These are phyloP conservation scores for Xylaria sp. DNA, from an alignment of 2,329 filamentous ascomycete genomes.

Conservation along the genomic window DNA sequence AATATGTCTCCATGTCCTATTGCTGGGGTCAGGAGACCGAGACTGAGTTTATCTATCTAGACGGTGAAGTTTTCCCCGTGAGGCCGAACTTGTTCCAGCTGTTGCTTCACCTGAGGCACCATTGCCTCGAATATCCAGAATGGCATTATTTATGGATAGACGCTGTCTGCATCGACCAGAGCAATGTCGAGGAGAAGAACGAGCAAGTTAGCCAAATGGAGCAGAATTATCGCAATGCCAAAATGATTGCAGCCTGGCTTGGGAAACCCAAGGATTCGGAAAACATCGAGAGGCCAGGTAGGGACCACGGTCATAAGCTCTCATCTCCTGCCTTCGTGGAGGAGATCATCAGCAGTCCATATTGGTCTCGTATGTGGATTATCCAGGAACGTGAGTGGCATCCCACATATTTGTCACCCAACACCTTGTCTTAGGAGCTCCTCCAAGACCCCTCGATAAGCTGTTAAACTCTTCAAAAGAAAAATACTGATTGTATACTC, in stretches of 20 bases:
- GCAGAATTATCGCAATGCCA: constrained; percentile 6
- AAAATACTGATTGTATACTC: no score
- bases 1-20: constrained; percentile 10
- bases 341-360: constrained; percentile 8
- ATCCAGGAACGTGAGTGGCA: constrained; percentile 6
- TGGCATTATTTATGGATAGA: constrained; percentile 8
- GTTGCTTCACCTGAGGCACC: not conserved
- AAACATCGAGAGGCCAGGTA: not conserved
- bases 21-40: constrained; percentile 5
- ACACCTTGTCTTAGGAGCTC: no score
- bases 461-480: no score
- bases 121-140: not conserved
- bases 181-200: constrained; percentile 1
- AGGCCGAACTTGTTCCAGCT: constrained; percentile 4
- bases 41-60: constrained; percentile 5
- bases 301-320: constrained; percentile 2
- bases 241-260: constrained; percentile 3
- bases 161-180: constrained; percentile 7
- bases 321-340: constrained; percentile 4
- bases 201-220: constrained; percentile 6
- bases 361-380: constrained; percentile 13
- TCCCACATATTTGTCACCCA: no score
- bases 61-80: not conserved
- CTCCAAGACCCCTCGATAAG: no score
- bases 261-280: constrained; percentile 1